phyloP scores from a whole-genome alignment of 768 basidiomycete species.

The Dentipellis sp. region DNA sequence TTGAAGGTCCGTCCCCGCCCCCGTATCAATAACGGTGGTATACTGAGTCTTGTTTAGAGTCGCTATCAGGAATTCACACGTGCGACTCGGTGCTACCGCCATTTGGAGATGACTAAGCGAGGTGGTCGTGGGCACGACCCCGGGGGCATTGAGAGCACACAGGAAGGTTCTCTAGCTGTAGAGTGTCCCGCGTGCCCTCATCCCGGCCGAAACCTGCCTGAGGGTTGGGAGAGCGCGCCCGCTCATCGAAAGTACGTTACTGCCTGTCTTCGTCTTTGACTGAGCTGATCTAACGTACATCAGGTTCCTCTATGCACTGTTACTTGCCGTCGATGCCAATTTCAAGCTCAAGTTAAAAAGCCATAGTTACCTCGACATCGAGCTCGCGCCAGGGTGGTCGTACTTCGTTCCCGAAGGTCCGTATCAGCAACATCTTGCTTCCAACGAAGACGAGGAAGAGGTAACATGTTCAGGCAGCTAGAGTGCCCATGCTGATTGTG shows the following conservation, averaged over 20 bases:
- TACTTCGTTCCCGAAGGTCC: constrained; percentile 8
- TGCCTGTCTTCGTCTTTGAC: neutral
- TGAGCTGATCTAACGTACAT: neutral
- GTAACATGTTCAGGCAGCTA: neutral
- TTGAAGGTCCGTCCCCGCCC: neutral
- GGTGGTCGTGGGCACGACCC: constrained; percentile 1
- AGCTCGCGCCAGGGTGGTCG: constrained; percentile 8
- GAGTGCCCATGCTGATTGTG: neutral
- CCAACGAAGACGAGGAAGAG: neutral
- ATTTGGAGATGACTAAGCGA: neutral
- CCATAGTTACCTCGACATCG: constrained; percentile 2
- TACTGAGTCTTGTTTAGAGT: neutral
- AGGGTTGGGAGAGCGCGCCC: neutral
- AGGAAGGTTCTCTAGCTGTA: neutral
- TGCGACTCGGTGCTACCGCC: neutral
- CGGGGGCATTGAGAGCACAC: neutral
- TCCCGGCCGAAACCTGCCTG: neutral
- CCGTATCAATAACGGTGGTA: neutral
- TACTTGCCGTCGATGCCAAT: constrained; percentile 23
- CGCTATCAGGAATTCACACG: constrained; percentile 2
- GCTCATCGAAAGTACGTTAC: neutral
- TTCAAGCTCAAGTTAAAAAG: constrained; percentile 23
- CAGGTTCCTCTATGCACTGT: constrained; percentile 21
- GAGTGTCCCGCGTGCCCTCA: constrained; percentile 2
- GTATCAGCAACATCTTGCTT: constrained; percentile 1